Base-by-base conservation (phyloP, 2,329 filamentous ascomycete species). In the Colletotrichum sp. region DNA sequence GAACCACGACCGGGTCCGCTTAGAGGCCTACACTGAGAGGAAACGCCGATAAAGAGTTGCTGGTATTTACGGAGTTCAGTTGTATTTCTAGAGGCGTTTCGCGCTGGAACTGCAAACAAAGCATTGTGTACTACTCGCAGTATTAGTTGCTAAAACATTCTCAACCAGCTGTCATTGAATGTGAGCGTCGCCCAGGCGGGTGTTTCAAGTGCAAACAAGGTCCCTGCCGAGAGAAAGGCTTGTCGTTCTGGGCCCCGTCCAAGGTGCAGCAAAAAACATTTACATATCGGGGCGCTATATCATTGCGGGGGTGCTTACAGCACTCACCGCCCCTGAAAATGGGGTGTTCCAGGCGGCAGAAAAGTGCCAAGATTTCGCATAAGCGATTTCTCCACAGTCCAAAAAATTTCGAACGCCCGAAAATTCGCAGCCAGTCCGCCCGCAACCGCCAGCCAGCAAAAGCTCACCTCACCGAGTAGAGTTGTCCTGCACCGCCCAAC, bases 311-410 rank as follows among this genome's bases (percentile, higher is more conserved):
- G 6, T 30, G 32, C 5, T 15, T 15, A 6, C 6, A 12, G 18
- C 8, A 16, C 60, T 71, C 48, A 77, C 69, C 74, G 74, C 76
- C 74, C 32, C 15, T 21, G 18, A 15, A 64, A 55, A 16, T 18
- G 26, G 67, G 26, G 39, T 32, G 26, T 28, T 18, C 24, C n/a
- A 6, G 34, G 18, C 13, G 69, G 73, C 74, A 76, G 74, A 76
- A 76, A 77, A 32, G 30, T 39, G 77, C 72, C 75, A 78, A 77
- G 75, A 77, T 77, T 77, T 77, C 77, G 72, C 72, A 75, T 73
- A 78, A 77, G 77, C 77, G 72, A 78, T 71, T 70, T 65, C 75
- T 77, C 77, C 77, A 78, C 77, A 76, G 57, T 65, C 75, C 75
- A 75, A 78, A 78, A 77, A 78, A 78, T 48, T 78, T 78, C 75